These are phyloP conservation scores for Penicillium canariense DNA, from an alignment of 495 filamentous ascomycete species.

Conservation along the genomic window DNA sequence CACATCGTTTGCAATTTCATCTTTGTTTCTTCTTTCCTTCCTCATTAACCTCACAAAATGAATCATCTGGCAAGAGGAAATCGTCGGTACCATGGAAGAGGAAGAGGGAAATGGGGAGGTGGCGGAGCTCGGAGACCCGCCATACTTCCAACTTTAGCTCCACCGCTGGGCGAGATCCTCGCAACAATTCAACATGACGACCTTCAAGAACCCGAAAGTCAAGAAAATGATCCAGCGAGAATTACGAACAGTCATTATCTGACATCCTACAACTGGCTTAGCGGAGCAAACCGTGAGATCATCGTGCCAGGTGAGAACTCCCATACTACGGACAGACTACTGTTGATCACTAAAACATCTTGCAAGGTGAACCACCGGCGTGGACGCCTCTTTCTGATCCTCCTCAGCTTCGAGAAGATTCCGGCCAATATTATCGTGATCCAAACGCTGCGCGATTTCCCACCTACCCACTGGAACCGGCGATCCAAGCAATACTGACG, in stretches of 20 bases:
- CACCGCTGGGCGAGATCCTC: conserved; percentile 21
- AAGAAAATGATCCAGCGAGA: not conserved
- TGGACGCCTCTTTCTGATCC: conserved; percentile 53
- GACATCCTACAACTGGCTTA: conserved; percentile 57
- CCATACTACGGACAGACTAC: not conserved
- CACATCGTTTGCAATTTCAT: not conserved
- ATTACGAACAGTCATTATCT: conserved; percentile 31
- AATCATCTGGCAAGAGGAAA: not conserved
- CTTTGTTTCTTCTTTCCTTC: not conserved
- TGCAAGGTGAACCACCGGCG: conserved; percentile 51
- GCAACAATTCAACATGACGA: conserved; percentile 18
- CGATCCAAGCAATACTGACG: conserved; percentile 45
- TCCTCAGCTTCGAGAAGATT: conserved; percentile 46
- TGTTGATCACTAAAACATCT: not conserved
- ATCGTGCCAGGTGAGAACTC: conserved; percentile 49
- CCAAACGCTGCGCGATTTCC: conserved; percentile 59
- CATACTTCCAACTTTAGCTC: not conserved
- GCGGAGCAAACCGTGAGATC: conserved; percentile 38
- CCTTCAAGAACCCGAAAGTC: conserved; percentile 8
- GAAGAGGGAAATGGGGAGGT: conserved; percentile 1
- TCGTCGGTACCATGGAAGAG: not conserved
- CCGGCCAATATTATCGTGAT: conserved; percentile 57
- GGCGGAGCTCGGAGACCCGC: not conserved
- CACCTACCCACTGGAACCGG: conserved; percentile 56
- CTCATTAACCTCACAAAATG: conserved; percentile 1